Percentiles rank a stretch among this genome's conserved stretches.
These are phyloP conservation scores for Ceratocystis diversiconidia DNA, from an alignment of 2,329 filamentous ascomycete genomes.

Conservation along the genomic window DNA sequence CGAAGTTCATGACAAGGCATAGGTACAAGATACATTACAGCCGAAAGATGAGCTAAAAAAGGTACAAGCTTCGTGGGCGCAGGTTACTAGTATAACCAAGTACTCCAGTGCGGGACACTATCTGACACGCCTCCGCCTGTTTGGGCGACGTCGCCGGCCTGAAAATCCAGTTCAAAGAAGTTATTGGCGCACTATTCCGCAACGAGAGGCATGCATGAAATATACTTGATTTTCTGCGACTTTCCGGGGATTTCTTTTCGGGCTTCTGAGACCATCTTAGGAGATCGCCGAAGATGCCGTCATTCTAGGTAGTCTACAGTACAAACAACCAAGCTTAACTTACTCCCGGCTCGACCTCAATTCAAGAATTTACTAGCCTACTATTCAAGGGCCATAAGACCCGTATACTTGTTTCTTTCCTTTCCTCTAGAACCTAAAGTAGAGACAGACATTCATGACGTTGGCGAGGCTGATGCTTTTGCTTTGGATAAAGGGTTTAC, in stretches of 20 bases:
- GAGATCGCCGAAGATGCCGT: too few species aligned
- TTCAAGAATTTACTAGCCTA: too few species aligned
- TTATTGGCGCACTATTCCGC: background rate
- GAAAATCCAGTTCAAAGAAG: background rate
- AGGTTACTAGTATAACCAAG: background rate
- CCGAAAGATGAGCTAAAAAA: too few species aligned
- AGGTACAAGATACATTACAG: background rate
- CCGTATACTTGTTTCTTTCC: too few species aligned
- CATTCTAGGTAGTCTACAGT: too few species aligned
- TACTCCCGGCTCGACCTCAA: too few species aligned
- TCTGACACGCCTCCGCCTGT: background rate
- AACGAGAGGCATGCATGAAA: too few species aligned
- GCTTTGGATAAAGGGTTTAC: background rate
- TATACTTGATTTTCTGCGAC: background rate
- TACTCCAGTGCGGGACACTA: background rate
- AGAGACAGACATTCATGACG: background rate
- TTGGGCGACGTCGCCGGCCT: background rate
- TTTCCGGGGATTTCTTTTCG: background rate
- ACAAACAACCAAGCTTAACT: too few species aligned
- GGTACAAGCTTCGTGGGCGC: background rate
- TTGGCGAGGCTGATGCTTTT: background rate
- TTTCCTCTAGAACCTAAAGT: too few species aligned
- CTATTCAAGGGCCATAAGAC: too few species aligned
- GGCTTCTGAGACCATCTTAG: too few species aligned
- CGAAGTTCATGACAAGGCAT: background rate